A percentile compares a stretch with the other conserved stretches of the same genome.
Evolutionary conservation across 2,329 filamentous ascomycete genomes (phyloP).

Genomic region (Bipolaris sorokiniana): DNA sequence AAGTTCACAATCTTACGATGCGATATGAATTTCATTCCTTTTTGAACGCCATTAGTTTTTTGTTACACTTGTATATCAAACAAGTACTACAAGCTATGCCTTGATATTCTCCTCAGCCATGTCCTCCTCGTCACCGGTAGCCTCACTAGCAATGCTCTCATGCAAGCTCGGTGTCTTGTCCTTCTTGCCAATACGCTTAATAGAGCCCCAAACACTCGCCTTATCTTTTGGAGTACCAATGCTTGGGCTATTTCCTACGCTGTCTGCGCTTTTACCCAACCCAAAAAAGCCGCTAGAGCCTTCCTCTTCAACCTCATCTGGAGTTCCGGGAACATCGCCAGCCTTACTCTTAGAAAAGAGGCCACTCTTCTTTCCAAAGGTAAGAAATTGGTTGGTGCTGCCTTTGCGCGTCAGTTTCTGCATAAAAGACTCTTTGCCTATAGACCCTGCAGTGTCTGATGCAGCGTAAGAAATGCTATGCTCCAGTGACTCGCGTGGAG

Average conservation of each 20-base stretch:
- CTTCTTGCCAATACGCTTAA: slow-evolving; percentile 53
- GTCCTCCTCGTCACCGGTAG: slow-evolving; percentile 41
- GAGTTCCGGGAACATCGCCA: slow-evolving; percentile 43
- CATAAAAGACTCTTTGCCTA: slow-evolving; percentile 57
- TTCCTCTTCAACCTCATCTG: slow-evolving; percentile 51
- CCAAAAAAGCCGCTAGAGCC: slow-evolving; percentile 23
- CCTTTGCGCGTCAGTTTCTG: slow-evolving; percentile 57
- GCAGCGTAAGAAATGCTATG: slow-evolving; percentile 47
- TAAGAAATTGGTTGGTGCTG: slow-evolving; percentile 54
- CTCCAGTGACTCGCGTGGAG: slow-evolving; percentile 51
- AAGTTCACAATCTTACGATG: too few relatives aligned
- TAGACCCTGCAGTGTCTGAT: slow-evolving; percentile 41
- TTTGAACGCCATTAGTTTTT: too few relatives aligned
- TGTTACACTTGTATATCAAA: background rate
- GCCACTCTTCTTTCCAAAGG: slow-evolving; percentile 48
- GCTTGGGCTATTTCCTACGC: slow-evolving; percentile 44
- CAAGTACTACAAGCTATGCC: background rate
- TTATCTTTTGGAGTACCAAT: slow-evolving; percentile 48
- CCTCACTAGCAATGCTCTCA: slow-evolving; percentile 54
- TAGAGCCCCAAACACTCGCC: slow-evolving; percentile 52
- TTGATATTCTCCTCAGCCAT: slow-evolving; percentile 1
- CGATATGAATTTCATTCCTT: too few relatives aligned
- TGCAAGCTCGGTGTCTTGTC: slow-evolving; percentile 56
- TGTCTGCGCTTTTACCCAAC: slow-evolving; percentile 36
- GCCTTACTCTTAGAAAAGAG: slow-evolving; percentile 42